Evolutionary conservation across 2,329 filamentous ascomycete genomes (phyloP), one percentile per base, ranked within the genome.

Genomic region (Exophiala aquamarina): DNA sequence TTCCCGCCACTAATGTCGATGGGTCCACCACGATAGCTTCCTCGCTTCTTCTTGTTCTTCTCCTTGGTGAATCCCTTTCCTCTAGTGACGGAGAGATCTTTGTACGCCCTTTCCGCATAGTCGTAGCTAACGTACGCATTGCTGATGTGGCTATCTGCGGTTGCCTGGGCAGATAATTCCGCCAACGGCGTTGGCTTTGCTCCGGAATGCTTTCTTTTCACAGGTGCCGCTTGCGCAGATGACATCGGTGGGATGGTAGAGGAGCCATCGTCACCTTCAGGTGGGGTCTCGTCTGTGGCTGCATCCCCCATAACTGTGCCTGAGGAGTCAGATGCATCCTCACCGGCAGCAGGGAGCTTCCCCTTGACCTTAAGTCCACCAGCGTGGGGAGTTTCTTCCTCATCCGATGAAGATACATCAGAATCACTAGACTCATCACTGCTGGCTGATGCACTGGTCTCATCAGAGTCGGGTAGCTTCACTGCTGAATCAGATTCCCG

Each of bases 51-150:
- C 78, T 98, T 98, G 73, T 98, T 98, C 83, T 98, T 98, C 76
- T 97, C 93, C 77, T 98, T 98, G 50, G 92, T 97, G 72, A 98
- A 98, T 3, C 89, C 90, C 74, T 96, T 97, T 62, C 93, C 93
- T 66, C 86, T 89, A 23, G 92, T 97, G 31, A 95, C 81, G 39
- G 90, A 88, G 54, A 98, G 73, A 65, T 96, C 91, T 58, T 89
- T 81, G 64, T 91, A 88, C 7, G 94, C 94, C 59, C 83, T 83
- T 60, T 93, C 86, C 18, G 91, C 92, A 70, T 97, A 98, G 55
- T 87, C 84, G 66, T 96, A 89, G 17, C 83, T 77, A 9, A 89
- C 77, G 66, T 92, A 97, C 11, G 80, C 81, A 69, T 97, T 96
- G 59, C 85, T 90, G 2, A 82, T 59, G 90, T 84, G 61, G 74